phyloP scores from a whole-genome alignment of 1,284 basidiomycete species.

The Meripilus lineatus region DNA sequence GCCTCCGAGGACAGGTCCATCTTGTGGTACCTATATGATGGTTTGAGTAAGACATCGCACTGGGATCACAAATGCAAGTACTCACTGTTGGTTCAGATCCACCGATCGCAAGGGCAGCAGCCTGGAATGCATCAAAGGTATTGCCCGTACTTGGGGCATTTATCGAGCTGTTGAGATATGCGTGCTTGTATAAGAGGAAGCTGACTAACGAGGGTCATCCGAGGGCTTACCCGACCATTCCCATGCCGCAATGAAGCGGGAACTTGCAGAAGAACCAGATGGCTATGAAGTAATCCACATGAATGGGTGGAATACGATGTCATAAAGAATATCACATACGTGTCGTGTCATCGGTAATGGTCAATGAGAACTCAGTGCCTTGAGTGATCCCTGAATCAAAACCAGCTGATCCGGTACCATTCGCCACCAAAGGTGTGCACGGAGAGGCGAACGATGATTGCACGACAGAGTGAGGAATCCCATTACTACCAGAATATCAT shows the following conservation, averaged over 20 bases:
- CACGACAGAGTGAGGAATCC: conserved; percentile 11
- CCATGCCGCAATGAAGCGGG: conserved; percentile 46
- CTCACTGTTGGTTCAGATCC: conserved; percentile 33
- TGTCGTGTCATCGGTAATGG: conserved; percentile 7
- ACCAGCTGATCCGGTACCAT: neutral
- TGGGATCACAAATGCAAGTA: neutral
- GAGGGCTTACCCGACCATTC: conserved; percentile 47
- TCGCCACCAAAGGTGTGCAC: conserved; percentile 10
- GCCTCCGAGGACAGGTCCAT: conserved; percentile 36
- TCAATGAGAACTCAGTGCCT: conserved; percentile 8
- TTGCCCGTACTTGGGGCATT: conserved; percentile 54
- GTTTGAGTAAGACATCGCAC: neutral
- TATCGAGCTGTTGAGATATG: conserved; percentile 36
- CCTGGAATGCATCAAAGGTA: conserved; percentile 46
- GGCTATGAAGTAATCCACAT: conserved; percentile 27
- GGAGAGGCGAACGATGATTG: conserved; percentile 10
- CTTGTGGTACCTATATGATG: conserved; percentile 31
- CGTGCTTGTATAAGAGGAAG: no score
- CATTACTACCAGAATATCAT: neutral
- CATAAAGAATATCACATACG: conserved; percentile 1
- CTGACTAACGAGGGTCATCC: neutral
- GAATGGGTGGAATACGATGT: neutral
- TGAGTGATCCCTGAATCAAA: conserved; percentile 13
- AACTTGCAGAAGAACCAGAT: conserved; percentile 68
- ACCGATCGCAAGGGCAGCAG: conserved; percentile 41